Evolutionary conservation across 2,329 filamentous ascomycete genomes (phyloP).

Genomic region (Trichoderma atrobrunneum): DNA sequence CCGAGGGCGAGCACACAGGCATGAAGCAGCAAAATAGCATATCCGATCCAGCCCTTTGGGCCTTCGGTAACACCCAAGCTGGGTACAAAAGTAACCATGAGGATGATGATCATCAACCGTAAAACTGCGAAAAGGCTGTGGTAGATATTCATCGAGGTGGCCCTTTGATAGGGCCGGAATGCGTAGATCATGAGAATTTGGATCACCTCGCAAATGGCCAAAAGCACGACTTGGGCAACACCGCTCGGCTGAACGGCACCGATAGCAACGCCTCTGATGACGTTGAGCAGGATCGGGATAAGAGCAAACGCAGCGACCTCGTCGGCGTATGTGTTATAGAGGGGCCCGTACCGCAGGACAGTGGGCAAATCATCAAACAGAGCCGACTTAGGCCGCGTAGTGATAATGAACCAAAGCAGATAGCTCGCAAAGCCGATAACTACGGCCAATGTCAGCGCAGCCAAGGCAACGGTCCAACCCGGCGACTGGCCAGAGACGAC

Average conservation of each 20-base stretch:
- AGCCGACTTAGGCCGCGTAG: slow-evolving; percentile 76
- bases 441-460: slow-evolving; percentile 69
- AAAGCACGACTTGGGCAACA: slow-evolving; percentile 85
- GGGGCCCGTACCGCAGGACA: slow-evolving; percentile 81
- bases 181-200: slow-evolving; percentile 82
- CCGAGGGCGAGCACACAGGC: slow-evolving; percentile 82
- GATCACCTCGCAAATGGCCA: slow-evolving; percentile 93
- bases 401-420: slow-evolving; percentile 77
- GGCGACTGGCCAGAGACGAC: slow-evolving; percentile 69
- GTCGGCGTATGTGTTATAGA: slow-evolving; percentile 98
- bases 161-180: slow-evolving; percentile 83
- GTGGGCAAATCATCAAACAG: slow-evolving; percentile 93
- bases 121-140: slow-evolving; percentile 80
- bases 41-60: slow-evolving; percentile 91
- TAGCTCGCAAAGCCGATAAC: slow-evolving; percentile 73
- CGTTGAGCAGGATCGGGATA: slow-evolving; percentile 78
- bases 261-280: slow-evolving; percentile 84
- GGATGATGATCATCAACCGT: slow-evolving; percentile 70
- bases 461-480: slow-evolving; percentile 68
- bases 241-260: slow-evolving; percentile 91
- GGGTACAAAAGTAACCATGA: slow-evolving; percentile 82
- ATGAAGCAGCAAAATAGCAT: slow-evolving; percentile 83
- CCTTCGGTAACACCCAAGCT: slow-evolving; percentile 75
- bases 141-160: slow-evolving; percentile 97
- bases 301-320: slow-evolving; percentile 87